phyloP scores from a whole-genome alignment of 2,329 filamentous ascomycete genomes.

The Colletotrichum sp. region DNA sequence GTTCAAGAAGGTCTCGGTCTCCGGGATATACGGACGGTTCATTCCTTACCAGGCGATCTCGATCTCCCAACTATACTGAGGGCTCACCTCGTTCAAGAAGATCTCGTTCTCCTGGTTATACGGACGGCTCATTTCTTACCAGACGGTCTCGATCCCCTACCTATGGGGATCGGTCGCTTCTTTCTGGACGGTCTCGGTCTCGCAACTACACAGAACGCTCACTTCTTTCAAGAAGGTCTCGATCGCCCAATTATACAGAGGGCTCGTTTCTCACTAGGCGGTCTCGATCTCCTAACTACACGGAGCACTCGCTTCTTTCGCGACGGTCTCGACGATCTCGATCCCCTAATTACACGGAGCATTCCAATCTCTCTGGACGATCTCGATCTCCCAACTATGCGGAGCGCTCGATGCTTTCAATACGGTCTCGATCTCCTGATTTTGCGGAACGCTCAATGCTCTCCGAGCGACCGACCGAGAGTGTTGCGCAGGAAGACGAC shows the following conservation, averaged over 20 bases:
- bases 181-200: background rate
- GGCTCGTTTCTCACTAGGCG: background rate
- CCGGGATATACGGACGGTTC: background rate
- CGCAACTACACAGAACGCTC: background rate
- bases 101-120: background rate
- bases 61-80: background rate
- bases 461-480: background rate
- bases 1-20: background rate
- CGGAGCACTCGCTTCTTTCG: background rate
- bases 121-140: background rate
- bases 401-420: background rate
- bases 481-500: background rate
- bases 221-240: background rate
- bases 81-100: background rate
- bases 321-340: background rate
- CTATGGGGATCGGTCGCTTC: background rate
- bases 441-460: background rate
- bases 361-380: background rate
- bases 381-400: background rate
- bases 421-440: background rate
- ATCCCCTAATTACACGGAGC: background rate
- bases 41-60: background rate
- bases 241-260: background rate
- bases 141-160: background rate
- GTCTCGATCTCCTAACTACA: background rate